Conservation (phyloP, 768 basidiomycete genomes). For the Wakefieldia striispora region DNA sequence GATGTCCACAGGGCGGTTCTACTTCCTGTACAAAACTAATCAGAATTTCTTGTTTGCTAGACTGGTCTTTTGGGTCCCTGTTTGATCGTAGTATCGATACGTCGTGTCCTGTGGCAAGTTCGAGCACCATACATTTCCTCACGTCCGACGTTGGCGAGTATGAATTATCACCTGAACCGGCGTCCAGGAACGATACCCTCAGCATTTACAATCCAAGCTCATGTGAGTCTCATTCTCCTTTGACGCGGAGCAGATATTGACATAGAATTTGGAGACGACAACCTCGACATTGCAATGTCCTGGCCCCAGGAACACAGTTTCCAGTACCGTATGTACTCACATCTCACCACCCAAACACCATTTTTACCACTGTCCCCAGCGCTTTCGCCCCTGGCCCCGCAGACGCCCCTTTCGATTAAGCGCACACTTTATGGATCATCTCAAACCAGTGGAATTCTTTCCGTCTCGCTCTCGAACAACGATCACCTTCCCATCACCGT, state of each 20-base stretch:
- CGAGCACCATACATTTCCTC: constrained; percentile 52
- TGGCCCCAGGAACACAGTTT: constrained; percentile 55
- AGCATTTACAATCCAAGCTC: constrained; percentile 50
- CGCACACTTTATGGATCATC: constrained; percentile 72
- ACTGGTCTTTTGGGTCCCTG: constrained; percentile 70
- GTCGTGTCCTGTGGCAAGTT: constrained; percentile 67
- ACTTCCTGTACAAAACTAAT: constrained; percentile 1
- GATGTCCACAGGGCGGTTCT: neutral
- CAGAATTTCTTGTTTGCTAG: constrained; percentile 34
- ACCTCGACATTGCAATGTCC: constrained; percentile 54
- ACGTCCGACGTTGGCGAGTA: constrained; percentile 44
- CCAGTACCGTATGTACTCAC: constrained; percentile 49
- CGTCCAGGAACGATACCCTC: constrained; percentile 29
- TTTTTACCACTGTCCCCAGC: constrained; percentile 29
- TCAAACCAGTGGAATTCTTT: constrained; percentile 75
- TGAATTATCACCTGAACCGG: constrained; percentile 52
- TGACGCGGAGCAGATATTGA: neutral
- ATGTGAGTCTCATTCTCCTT: constrained; percentile 33
- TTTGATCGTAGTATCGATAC: constrained; percentile 64
- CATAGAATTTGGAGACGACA: constrained; percentile 18
- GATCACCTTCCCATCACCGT: constrained; percentile 42
- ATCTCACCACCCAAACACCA: neutral
- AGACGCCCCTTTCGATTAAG: constrained; percentile 54
- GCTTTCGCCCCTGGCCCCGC: constrained; percentile 35
- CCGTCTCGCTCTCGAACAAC: constrained; percentile 61